Conservation (phyloP, 805 yeast genomes). For the Candida ipomoeae region DNA sequence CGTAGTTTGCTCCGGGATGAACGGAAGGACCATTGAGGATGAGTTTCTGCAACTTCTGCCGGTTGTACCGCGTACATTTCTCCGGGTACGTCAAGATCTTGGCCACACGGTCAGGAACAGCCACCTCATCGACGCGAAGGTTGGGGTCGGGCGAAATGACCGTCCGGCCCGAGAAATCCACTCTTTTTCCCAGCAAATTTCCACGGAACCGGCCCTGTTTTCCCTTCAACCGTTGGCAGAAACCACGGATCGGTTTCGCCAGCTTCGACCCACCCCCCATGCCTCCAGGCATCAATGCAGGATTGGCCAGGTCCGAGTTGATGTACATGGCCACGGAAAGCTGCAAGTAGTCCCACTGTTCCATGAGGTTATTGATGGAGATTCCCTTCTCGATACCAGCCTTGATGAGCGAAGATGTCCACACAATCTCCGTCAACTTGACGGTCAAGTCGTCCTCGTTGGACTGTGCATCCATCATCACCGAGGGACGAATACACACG, state of each 20-base stretch:
- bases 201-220: conserved; percentile 99
- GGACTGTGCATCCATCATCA: conserved; percentile 84
- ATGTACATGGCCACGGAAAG: conserved; percentile 95
- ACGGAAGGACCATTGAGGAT: conserved; percentile 79
- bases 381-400: conserved; percentile 96
- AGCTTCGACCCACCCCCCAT: conserved; percentile 49
- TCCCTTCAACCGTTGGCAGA: conserved; percentile 96
- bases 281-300: conserved; percentile 69
- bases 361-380: conserved; percentile 89
- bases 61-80: conserved; percentile 83
- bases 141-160: conserved; percentile 99
- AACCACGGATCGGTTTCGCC: conserved; percentile 83
- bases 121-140: conserved; percentile 90
- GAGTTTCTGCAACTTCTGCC: conserved; percentile 67
- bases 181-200: conserved; percentile 95
- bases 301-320: conserved; percentile 88
- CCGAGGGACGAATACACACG: conserved; percentile 97
- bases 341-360: conserved; percentile 97
- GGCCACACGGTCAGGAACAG: conserved; percentile 96
- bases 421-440: conserved; percentile 91
- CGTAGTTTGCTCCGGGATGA: conserved; percentile 96
- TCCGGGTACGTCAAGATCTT: conserved; percentile 95
- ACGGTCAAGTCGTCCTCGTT: conserved; percentile 98
- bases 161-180: conserved; percentile 96
- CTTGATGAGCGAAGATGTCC: conserved; percentile 90